These are phyloP conservation scores for Nakazawaea siamensis DNA, from an alignment of 805 yeast species.

Conservation along the genomic window DNA sequence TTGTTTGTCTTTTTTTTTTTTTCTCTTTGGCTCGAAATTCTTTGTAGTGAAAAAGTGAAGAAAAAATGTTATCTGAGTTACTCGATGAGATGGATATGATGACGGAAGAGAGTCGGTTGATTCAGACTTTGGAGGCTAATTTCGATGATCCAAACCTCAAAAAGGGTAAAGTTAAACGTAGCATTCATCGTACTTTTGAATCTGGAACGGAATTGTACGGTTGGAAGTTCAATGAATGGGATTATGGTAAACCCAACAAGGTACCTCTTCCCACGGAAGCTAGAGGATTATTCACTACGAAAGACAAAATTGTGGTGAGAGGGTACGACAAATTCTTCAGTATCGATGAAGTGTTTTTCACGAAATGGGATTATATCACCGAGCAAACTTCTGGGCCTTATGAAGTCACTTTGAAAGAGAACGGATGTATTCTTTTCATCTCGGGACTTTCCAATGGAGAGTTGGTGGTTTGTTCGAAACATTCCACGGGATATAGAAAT, in stretches of 20 bases:
- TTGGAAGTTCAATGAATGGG: conserved; percentile 93
- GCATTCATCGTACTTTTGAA: conserved; percentile 15
- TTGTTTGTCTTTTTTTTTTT: no score
- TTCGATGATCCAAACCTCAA: conserved; percentile 5
- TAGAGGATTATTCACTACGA: conserved; percentile 68
- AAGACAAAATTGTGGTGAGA: conserved; percentile 52
- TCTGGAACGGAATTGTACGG: conserved; percentile 18
- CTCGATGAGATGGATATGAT: no score
- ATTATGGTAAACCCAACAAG: conserved; percentile 47
- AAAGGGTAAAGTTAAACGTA: conserved; percentile 19
- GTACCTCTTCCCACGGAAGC: conserved; percentile 63
- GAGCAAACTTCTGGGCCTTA: conserved; percentile 64
- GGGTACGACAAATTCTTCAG: conserved; percentile 96
- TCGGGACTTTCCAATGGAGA: conserved; percentile 72
- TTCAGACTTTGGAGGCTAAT: not conserved
- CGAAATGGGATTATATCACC: conserved; percentile 41
- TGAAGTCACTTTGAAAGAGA: conserved; percentile 74
- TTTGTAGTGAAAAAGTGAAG: no score
- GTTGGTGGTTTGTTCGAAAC: conserved; percentile 83
- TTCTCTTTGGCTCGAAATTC: no score
- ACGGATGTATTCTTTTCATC: conserved; percentile 86
- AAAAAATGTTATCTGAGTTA: no score
- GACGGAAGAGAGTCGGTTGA: not conserved
- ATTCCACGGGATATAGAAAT: conserved; percentile 66
- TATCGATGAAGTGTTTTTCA: conserved; percentile 50